These are phyloP conservation scores for Piromyces sp. DNA, from an alignment of 192 early-diverging fungal species.

Conservation along the genomic window DNA sequence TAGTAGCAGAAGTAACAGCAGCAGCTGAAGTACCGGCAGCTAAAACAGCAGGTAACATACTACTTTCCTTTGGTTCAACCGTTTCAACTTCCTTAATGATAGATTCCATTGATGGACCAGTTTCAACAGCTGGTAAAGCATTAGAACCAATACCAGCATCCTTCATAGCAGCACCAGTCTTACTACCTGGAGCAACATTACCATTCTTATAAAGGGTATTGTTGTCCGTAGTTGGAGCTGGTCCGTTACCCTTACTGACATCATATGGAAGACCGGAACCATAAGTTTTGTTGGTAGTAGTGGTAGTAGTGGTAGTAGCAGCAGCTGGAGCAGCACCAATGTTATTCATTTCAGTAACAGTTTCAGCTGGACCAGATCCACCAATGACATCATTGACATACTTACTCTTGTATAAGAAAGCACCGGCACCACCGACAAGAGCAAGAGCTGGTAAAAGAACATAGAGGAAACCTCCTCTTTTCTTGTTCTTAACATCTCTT, in stretches of 20 bases:
- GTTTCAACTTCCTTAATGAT: not conserved
- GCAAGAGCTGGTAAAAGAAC: not conserved
- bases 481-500: not conserved
- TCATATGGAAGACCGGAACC: not conserved
- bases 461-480: not conserved
- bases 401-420: not conserved
- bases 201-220: not conserved
- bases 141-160: not conserved
- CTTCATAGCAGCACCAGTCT: not conserved
- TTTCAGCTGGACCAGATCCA: not conserved
- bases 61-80: not conserved
- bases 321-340: not conserved
- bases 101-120: not conserved
- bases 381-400: not conserved
- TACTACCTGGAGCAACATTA: too few species aligned
- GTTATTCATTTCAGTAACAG: not conserved
- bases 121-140: not conserved
- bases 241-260: not conserved
- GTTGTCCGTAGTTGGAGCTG: not conserved
- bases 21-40: not conserved
- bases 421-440: not conserved
- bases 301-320: not conserved
- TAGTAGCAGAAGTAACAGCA: not conserved
- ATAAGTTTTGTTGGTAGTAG: not conserved
- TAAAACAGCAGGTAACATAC: not conserved